These are phyloP conservation scores for Wickerhamiella pararugosa DNA, from an alignment of 1,139 yeast genomes.

Conservation along the genomic window DNA sequence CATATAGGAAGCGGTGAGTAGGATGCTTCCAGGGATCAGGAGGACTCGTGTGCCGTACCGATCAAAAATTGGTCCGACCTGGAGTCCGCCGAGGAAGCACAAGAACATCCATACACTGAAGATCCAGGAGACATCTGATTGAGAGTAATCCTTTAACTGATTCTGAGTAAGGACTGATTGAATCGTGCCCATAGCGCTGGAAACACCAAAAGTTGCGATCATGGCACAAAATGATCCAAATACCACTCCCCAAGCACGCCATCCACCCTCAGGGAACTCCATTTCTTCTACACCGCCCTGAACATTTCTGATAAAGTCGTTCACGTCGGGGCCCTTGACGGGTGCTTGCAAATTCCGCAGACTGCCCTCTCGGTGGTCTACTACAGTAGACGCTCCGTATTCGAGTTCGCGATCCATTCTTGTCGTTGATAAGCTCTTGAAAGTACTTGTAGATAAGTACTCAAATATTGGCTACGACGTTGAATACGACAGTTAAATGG, in stretches of 20 bases:
- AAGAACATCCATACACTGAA: constrained; percentile 43
- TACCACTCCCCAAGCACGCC: constrained; percentile 41
- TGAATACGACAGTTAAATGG: too few species aligned
- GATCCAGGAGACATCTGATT: constrained; percentile 45
- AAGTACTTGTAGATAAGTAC: too few species aligned
- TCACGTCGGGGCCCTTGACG: too few species aligned
- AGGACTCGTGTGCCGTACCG: constrained; percentile 21
- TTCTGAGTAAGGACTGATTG: constrained; percentile 40
- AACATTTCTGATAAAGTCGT: too few species aligned
- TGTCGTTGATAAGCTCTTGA: too few species aligned
- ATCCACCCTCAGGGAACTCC: constrained; percentile 52
- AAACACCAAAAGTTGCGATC: constrained; percentile 43
- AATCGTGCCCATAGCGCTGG: constrained; percentile 44
- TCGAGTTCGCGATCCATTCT: too few species aligned
- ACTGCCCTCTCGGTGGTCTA: too few species aligned
- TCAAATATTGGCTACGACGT: too few species aligned
- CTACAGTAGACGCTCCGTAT: too few species aligned
- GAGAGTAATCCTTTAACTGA: constrained; percentile 32
- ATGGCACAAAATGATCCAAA: constrained; percentile 46
- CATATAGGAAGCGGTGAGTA: constrained; percentile 37
- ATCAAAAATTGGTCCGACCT: constrained; percentile 51
- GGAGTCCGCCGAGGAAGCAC: constrained; percentile 41
- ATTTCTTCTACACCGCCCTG: not conserved
- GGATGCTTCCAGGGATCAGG: constrained; percentile 31
- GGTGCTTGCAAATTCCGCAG: too few species aligned